These are phyloP conservation scores for Pichia sp. DNA, from an alignment of 1,139 yeast genomes.

Conservation along the genomic window DNA sequence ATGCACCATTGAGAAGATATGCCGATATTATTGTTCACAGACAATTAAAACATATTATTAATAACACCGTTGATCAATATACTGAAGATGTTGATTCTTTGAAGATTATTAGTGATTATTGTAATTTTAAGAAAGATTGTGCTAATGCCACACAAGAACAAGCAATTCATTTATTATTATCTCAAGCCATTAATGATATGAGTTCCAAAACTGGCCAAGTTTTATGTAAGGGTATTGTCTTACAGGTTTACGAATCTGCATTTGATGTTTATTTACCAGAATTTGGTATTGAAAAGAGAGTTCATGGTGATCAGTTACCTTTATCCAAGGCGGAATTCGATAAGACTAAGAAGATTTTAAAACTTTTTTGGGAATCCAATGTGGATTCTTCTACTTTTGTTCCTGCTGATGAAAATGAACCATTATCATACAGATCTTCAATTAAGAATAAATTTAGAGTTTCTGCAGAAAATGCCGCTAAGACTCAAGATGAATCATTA, in stretches of 20 bases:
- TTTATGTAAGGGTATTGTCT: conserved; percentile 77
- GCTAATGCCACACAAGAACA: conserved; percentile 93
- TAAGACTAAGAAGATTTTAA: conserved; percentile 59
- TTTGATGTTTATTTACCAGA: conserved; percentile 93
- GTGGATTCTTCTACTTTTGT: conserved; percentile 86
- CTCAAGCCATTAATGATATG: conserved; percentile 78
- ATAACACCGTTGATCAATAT: conserved; percentile 31
- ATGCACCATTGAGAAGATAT: conserved; percentile 87
- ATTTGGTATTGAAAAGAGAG: conserved; percentile 94
- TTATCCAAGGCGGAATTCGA: conserved; percentile 89
- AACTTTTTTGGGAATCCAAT: conserved; percentile 87
- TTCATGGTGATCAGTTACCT: conserved; percentile 96
- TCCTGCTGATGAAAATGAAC: conserved; percentile 80
- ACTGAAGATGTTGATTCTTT: conserved; percentile 63
- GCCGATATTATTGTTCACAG: conserved; percentile 91
- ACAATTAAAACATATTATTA: conserved; percentile 68
- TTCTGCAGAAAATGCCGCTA: conserved; percentile 66
- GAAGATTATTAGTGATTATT: conserved; percentile 80
- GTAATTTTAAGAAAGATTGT: conserved; percentile 93
- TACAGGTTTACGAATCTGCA: conserved; percentile 92
- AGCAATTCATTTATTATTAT: conserved; percentile 77
- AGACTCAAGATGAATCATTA: conserved; percentile 39
- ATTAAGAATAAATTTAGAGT: conserved; percentile 75
- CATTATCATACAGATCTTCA: conserved; percentile 69
- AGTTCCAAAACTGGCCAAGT: conserved; percentile 75